Conservation (phyloP, 495 filamentous ascomycete genomes). For the Aspergillus conjunctus region DNA sequence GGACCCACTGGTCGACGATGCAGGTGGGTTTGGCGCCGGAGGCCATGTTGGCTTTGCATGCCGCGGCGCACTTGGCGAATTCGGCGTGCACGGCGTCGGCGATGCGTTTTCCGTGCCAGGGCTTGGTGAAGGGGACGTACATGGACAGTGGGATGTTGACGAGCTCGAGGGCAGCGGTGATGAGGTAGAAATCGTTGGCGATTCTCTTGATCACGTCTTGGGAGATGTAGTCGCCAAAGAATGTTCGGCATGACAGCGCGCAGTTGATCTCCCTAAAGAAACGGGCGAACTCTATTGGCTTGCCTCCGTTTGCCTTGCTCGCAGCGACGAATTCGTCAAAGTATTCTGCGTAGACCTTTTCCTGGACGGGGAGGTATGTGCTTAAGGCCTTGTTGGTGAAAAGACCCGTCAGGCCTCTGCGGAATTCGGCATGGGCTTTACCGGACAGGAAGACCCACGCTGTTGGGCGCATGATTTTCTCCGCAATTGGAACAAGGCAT, state of each 20-base stretch:
- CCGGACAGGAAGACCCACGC: constrained; percentile 97
- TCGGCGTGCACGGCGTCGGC: constrained; percentile 82
- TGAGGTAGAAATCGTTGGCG: constrained; percentile 89
- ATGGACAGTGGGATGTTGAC: constrained; percentile 85
- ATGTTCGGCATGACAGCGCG: constrained; percentile 75
- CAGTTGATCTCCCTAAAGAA: constrained; percentile 91
- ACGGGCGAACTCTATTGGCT: constrained; percentile 76
- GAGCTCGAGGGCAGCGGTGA: constrained; percentile 89
- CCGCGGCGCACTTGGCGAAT: constrained; percentile 83
- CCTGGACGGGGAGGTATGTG: constrained; percentile 83
- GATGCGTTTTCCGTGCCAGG: constrained; percentile 88
- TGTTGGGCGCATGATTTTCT: constrained; percentile 80
- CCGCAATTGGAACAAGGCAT: constrained; percentile 87
- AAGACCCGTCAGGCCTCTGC: constrained; percentile 84
- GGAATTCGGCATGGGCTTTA: constrained; percentile 85
- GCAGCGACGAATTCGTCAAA: constrained; percentile 72
- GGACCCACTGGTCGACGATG: constrained; percentile 89
- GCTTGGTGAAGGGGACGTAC: constrained; percentile 91
- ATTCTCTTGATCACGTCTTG: constrained; percentile 79
- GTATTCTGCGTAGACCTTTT: constrained; percentile 79
- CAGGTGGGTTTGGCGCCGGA: constrained; percentile 77
- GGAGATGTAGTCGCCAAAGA: constrained; percentile 47
- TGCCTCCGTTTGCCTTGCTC: constrained; percentile 60
- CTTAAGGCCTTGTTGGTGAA: constrained; percentile 88
- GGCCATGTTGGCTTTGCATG: constrained; percentile 83